phyloP scores from a whole-genome alignment of 169 alveolate genomes.

The Eimeria falciformis region DNA sequence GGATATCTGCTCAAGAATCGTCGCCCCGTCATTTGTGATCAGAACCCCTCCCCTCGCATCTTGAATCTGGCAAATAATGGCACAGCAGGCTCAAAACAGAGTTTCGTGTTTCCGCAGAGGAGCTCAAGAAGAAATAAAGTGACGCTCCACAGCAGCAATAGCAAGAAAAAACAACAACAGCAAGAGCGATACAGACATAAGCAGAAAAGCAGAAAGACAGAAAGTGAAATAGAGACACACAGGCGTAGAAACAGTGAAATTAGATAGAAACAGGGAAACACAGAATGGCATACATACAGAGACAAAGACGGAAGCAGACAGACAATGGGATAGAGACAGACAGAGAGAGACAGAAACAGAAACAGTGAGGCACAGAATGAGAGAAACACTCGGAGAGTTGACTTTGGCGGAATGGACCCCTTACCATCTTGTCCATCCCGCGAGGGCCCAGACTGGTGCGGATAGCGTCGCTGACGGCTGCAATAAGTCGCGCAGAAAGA shows the following conservation, averaged over 20 bases:
- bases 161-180: too few relatives aligned
- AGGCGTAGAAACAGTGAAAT: background rate
- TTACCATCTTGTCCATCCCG: constrained; percentile 99
- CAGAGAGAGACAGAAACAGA: too few relatives aligned
- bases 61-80: constrained; percentile 85
- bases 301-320: too few relatives aligned
- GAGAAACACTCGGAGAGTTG: too few relatives aligned
- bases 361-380: too few relatives aligned
- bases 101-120: too few relatives aligned
- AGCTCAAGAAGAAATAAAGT: too few relatives aligned
- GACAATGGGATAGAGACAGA: too few relatives aligned
- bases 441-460: constrained; percentile 99
- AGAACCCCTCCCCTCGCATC: constrained; percentile 98
- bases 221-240: too few relatives aligned
- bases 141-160: too few relatives aligned
- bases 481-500: background rate
- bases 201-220: background rate
- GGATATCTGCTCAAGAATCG: constrained; percentile 94
- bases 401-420: background rate
- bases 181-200: background rate
- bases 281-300: background rate
- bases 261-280: background rate
- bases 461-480: constrained; percentile 97
- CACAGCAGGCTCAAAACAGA: too few relatives aligned
- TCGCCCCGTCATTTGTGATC: constrained; percentile 99